Evolutionary conservation across 164 flowering plant species (phyloP).

Genomic region (Berberis thunbergii): DNA sequence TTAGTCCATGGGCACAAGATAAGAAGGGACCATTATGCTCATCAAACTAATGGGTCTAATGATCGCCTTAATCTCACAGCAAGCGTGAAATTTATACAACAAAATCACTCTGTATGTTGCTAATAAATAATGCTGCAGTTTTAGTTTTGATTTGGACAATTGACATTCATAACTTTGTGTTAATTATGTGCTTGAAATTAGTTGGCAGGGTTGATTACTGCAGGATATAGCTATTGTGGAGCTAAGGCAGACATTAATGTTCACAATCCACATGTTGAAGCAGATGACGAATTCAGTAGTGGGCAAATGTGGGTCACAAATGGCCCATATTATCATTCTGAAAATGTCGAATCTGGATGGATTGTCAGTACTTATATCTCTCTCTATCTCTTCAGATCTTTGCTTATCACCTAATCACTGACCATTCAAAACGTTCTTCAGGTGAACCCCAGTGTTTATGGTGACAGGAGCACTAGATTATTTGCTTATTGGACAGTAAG

Average conservation of each 20-base stretch:
- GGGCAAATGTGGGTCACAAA: slow-evolving; percentile 25
- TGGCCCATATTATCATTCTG: slow-evolving; percentile 19
- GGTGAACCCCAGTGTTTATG: not conserved
- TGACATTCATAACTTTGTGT: slow-evolving; percentile 1
- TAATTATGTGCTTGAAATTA: not conserved
- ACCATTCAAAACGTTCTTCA: not conserved
- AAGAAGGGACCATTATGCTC: not conserved
- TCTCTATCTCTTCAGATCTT: not conserved
- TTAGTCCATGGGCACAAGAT: not conserved
- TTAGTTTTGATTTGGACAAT: not conserved
- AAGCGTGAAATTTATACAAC: not conserved
- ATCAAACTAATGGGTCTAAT: not conserved
- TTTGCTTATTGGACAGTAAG: slow-evolving; percentile 1
- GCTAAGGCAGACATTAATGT: slow-evolving; percentile 40
- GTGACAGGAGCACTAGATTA: not conserved
- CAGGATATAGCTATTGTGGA: slow-evolving; percentile 7
- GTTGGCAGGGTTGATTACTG: not conserved
- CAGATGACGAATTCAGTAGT: slow-evolving; percentile 37
- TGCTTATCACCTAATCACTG: too few species aligned
- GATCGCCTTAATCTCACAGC: not conserved
- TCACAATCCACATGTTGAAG: slow-evolving; percentile 35
- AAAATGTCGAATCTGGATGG: slow-evolving; percentile 47
- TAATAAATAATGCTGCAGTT: not conserved
- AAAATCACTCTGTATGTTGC: slow-evolving; percentile 6
- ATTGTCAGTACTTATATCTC: slow-evolving; percentile 20